Evolutionary conservation across 495 filamentous ascomycete species (phyloP).

Genomic region (Hyaloscypha hepaticicola): DNA sequence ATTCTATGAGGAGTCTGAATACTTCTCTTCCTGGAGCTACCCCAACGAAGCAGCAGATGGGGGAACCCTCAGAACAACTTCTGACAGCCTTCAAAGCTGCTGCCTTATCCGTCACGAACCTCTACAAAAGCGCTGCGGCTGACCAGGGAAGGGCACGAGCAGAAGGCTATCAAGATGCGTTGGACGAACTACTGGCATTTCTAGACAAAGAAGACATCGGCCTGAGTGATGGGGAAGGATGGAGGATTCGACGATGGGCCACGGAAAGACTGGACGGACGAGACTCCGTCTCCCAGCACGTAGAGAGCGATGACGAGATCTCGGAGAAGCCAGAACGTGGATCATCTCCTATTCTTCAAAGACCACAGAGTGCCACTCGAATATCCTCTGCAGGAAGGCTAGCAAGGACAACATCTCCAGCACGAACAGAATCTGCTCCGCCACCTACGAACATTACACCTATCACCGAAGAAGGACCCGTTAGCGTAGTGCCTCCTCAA

Average conservation of each 20-base stretch:
- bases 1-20: slow-evolving; percentile 73
- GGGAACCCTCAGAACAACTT: slow-evolving; percentile 73
- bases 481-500: slow-evolving; percentile 37
- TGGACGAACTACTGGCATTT: slow-evolving; percentile 84
- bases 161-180: slow-evolving; percentile 88
- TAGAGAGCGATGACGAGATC: slow-evolving; percentile 75
- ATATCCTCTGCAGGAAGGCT: slow-evolving; percentile 15
- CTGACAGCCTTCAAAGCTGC: slow-evolving; percentile 88
- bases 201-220: slow-evolving; percentile 79
- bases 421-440: slow-evolving; percentile 47
- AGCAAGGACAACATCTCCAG: slow-evolving; percentile 38
- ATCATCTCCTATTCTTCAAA: slow-evolving; percentile 61
- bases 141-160: slow-evolving; percentile 70
- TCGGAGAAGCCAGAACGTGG: slow-evolving; percentile 52
- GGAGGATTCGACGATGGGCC: slow-evolving; percentile 80
- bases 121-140: slow-evolving; percentile 85
- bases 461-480: slow-evolving; percentile 32
- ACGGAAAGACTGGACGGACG: slow-evolving; percentile 71
- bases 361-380: slow-evolving; percentile 45
- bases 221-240: slow-evolving; percentile 75
- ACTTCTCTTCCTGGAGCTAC: slow-evolving; percentile 58
- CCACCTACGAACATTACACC: slow-evolving; percentile 20
- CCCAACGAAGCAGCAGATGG: slow-evolving; percentile 40
- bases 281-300: slow-evolving; percentile 38
- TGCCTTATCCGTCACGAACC: slow-evolving; percentile 89